phyloP scores from a whole-genome alignment of 768 basidiomycete genomes.

The Suillus americanus region DNA sequence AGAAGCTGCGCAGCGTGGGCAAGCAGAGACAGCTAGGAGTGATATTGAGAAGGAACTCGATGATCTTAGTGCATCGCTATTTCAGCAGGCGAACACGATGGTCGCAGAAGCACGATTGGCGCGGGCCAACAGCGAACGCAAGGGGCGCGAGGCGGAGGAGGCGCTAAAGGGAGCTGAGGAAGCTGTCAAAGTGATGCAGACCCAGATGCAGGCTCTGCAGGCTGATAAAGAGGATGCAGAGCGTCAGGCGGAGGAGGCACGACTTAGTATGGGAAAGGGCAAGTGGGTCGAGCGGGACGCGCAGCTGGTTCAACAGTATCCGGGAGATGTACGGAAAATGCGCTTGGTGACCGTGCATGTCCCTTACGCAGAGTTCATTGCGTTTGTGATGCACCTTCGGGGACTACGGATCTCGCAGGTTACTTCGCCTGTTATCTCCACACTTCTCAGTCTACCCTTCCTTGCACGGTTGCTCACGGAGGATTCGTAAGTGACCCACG shows the following conservation, averaged over 20 bases:
- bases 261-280: conserved; percentile 60
- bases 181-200: conserved; percentile 79
- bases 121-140: conserved; percentile 66
- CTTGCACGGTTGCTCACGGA: conserved; percentile 72
- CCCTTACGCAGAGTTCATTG: conserved; percentile 78
- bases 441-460: conserved; percentile 78
- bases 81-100: conserved; percentile 95
- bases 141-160: conserved; percentile 73
- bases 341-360: conserved; percentile 65
- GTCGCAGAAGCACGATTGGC: conserved; percentile 87
- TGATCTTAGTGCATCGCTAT: conserved; percentile 87
- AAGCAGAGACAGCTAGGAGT: conserved; percentile 79
- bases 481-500: conserved; percentile 70
- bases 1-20: conserved; percentile 87
- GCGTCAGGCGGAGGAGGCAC: conserved; percentile 48
- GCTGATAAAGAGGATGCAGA: conserved; percentile 66
- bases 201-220: conserved; percentile 76
- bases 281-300: conserved; percentile 56
- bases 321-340: conserved; percentile 28
- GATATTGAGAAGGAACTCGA: conserved; percentile 94
- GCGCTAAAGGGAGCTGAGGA: conserved; percentile 85
- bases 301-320: conserved; percentile 11
- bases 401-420: conserved; percentile 58
- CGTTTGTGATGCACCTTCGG: conserved; percentile 78
- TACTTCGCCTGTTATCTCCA: conserved; percentile 65